Evolutionary conservation across 768 basidiomycete genomes (phyloP).

Genomic region (Boletus fagicola): DNA sequence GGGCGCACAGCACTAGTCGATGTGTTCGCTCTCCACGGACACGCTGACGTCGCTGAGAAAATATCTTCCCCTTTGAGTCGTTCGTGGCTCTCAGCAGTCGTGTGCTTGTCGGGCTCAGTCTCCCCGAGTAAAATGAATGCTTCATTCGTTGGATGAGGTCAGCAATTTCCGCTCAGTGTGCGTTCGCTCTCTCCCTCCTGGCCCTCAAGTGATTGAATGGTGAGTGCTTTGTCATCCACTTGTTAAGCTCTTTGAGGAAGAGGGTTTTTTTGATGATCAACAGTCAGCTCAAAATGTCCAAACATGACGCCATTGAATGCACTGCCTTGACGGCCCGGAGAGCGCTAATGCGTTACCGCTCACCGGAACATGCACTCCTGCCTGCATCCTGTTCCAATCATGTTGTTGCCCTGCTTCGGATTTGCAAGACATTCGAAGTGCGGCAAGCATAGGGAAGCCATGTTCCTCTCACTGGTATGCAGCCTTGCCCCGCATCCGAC

Average conservation of each 20-base stretch:
- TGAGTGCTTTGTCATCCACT: slow-evolving; percentile 17
- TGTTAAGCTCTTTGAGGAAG: slow-evolving; percentile 33
- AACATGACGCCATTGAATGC: slow-evolving; percentile 26
- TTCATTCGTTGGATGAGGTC: slow-evolving; percentile 17
- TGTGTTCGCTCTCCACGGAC: slow-evolving; percentile 29
- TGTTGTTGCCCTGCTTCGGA: slow-evolving; percentile 33
- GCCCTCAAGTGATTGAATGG: slow-evolving; percentile 13
- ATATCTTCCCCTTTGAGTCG: slow-evolving; percentile 13
- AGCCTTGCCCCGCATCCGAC: slow-evolving; percentile 23
- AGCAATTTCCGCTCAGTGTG: slow-evolving; percentile 28
- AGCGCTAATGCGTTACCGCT: slow-evolving; percentile 27
- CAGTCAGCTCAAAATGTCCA: slow-evolving; percentile 18
- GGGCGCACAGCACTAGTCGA: slow-evolving; percentile 17
- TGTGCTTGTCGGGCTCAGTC: slow-evolving; percentile 9
- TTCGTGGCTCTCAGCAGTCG: slow-evolving; percentile 13
- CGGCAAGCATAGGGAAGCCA: slow-evolving; percentile 30
- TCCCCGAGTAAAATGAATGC: slow-evolving; percentile 18
- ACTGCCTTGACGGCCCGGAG: slow-evolving; percentile 28
- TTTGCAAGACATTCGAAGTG: slow-evolving; percentile 31
- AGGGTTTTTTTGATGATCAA: slow-evolving; percentile 32
- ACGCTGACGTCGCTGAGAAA: slow-evolving; percentile 20
- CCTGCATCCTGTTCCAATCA: slow-evolving; percentile 33
- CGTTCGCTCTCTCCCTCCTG: slow-evolving; percentile 4
- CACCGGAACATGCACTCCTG: slow-evolving; percentile 30
- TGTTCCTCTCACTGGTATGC: slow-evolving; percentile 24